Evolutionary conservation across 192 early-diverging fungal species (phyloP).

Genomic region (Gonapodya sp.): DNA sequence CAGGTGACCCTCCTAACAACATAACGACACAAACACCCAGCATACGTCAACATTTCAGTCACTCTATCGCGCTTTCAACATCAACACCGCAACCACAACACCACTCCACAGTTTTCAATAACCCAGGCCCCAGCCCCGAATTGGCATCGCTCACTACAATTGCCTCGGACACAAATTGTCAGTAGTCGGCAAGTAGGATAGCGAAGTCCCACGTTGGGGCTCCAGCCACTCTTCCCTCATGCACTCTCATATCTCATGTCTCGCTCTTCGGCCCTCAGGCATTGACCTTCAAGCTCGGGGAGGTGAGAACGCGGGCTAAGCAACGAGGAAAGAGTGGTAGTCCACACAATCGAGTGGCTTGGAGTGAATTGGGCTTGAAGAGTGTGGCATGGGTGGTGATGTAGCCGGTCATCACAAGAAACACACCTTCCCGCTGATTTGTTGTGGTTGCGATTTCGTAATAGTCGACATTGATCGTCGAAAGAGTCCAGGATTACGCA

Average conservation of each 20-base stretch:
- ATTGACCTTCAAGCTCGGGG: background rate
- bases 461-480: background rate
- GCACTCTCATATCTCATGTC: background rate
- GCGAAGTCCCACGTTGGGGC: too few species aligned
- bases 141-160: too few species aligned
- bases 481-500: background rate
- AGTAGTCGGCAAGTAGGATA: too few species aligned
- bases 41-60: background rate
- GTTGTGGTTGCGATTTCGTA: background rate
- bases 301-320: background rate
- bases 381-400: too few species aligned
- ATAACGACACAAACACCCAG: background rate
- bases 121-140: too few species aligned
- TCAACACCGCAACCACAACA: background rate
- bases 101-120: too few species aligned
- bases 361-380: too few species aligned
- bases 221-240: background rate
- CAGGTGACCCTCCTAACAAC: slow-evolving; percentile 1
- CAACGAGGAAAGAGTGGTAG: background rate
- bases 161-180: too few species aligned
- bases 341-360: too few species aligned
- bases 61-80: background rate
- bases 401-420: background rate
- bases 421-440: slow-evolving; percentile 1
- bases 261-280: background rate